Conservation (phyloP, 805 yeast species). For the Myxozyma udenii region DNA sequence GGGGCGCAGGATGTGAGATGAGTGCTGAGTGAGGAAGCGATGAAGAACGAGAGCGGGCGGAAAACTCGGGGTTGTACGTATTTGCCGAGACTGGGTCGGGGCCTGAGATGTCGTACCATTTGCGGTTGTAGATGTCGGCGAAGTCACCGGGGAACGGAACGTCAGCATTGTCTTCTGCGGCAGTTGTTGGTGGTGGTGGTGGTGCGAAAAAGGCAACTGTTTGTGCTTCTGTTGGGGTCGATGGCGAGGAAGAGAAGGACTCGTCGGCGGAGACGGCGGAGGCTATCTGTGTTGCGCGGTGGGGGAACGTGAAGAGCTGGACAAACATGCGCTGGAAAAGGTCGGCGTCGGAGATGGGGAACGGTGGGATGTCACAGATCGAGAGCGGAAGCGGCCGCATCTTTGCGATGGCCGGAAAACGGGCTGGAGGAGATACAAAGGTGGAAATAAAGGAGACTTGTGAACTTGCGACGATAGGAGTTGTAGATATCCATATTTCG, state of each 20-base stretch:
- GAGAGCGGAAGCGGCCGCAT: neutral
- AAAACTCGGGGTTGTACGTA: too few species aligned
- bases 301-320: conserved; percentile 9
- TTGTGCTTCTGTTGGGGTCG: neutral
- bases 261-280: neutral
- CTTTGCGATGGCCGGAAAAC: neutral
- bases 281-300: neutral
- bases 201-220: neutral
- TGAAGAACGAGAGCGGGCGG: neutral
- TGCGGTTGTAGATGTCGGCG: neutral
- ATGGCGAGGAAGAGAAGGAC: neutral
- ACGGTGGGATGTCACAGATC: conserved; percentile 19
- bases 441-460: too few species aligned
- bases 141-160: neutral
- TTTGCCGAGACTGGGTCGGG: too few species aligned
- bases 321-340: conserved; percentile 13
- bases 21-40: neutral
- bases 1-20: neutral
- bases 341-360: conserved; percentile 17
- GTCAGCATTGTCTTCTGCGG: neutral
- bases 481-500: too few species aligned
- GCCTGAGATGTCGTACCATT: neutral
- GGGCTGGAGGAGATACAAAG: too few species aligned
- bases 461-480: too few species aligned
- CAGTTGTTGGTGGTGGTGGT: neutral